Percentiles rank a stretch among this genome's conserved stretches.
Conservation (phyloP, 1,139 yeast species). For the Arxiozyma bovina region DNA sequence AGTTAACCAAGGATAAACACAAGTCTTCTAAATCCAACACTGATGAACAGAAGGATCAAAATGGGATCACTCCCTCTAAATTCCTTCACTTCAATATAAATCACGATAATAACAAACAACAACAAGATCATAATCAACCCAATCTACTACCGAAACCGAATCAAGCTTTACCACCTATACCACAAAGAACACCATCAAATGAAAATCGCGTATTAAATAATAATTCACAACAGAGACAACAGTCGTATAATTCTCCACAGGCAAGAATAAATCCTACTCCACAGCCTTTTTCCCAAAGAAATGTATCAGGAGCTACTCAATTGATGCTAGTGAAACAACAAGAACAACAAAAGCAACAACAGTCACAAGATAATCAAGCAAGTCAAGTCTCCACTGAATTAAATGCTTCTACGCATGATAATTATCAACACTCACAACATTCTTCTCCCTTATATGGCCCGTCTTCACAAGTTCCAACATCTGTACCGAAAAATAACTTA, state of each 20-base stretch:
- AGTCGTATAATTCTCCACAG: slow-evolving; percentile 3
- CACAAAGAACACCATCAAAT: neutral
- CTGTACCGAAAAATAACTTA: slow-evolving; percentile 8
- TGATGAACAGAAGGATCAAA: slow-evolving; percentile 6
- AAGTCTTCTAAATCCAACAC: slow-evolving; percentile 4
- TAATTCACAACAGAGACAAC: slow-evolving; percentile 4
- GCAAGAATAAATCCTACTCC: slow-evolving; percentile 24
- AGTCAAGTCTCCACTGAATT: neutral
- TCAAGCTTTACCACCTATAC: slow-evolving; percentile 1
- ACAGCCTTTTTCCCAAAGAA: slow-evolving; percentile 24
- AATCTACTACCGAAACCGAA: slow-evolving; percentile 1
- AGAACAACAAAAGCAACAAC: slow-evolving; percentile 23
- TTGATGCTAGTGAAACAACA: slow-evolving; percentile 10
- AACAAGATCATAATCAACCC: neutral
- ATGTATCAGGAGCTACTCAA: slow-evolving; percentile 25
- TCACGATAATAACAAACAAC: slow-evolving; percentile 1
- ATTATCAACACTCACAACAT: neutral
- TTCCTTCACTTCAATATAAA: slow-evolving; percentile 6
- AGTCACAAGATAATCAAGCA: neutral
- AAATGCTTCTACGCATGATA: neutral
- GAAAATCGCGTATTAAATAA: neutral
- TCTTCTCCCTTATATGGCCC: neutral
- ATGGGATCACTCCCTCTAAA: slow-evolving; percentile 8
- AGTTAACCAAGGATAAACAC: slow-evolving; percentile 19
- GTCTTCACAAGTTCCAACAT: neutral